Percentiles rank a stretch among this genome's conserved stretches.
phyloP scores from a whole-genome alignment of 2,329 filamentous ascomycete species.

The Alternaria brassicicola region DNA sequence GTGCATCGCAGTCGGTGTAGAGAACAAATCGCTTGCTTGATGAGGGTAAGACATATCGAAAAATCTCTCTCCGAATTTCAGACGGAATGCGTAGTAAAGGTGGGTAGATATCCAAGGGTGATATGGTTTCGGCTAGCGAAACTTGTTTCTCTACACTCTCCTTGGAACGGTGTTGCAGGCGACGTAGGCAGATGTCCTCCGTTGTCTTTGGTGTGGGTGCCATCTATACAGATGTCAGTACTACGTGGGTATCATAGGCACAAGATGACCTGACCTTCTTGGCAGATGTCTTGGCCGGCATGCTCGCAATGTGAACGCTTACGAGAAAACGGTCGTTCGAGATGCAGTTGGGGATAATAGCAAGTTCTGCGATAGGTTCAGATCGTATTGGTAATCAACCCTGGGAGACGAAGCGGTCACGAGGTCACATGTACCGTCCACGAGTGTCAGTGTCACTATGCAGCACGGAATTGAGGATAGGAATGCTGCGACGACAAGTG shows the following conservation, averaged over 20 bases:
- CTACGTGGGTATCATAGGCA: slow-evolving; percentile 1
- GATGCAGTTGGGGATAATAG: slow-evolving; percentile 1
- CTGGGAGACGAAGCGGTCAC: slow-evolving; percentile 12
- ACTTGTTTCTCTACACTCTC: slow-evolving; percentile 45
- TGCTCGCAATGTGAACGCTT: slow-evolving; percentile 16
- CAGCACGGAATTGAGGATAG: slow-evolving; percentile 2
- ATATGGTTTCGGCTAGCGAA: slow-evolving; percentile 47
- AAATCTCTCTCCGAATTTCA: slow-evolving; percentile 48
- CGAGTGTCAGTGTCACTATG: slow-evolving; percentile 7
- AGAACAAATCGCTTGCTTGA: slow-evolving; percentile 53
- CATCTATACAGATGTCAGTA: slow-evolving; percentile 35
- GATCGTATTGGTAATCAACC: slow-evolving; percentile 1
- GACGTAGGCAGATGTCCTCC: slow-evolving; percentile 35
- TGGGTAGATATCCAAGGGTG: slow-evolving; percentile 44
- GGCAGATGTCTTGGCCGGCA: slow-evolving; percentile 44
- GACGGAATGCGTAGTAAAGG: slow-evolving; percentile 48
- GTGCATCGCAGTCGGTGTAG: slow-evolving; percentile 53
- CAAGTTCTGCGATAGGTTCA: slow-evolving; percentile 2
- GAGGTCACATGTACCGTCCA: slow-evolving; percentile 12
- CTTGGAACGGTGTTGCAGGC: slow-evolving; percentile 33
- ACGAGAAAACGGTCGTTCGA: slow-evolving; percentile 1
- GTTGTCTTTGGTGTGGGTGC: slow-evolving; percentile 34
- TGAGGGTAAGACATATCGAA: slow-evolving; percentile 47
- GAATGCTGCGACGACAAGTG: slow-evolving; percentile 2
- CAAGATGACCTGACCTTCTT: slow-evolving; percentile 40